Conservation (phyloP, 1,284 basidiomycete species). For the Thecaphora frezii region DNA sequence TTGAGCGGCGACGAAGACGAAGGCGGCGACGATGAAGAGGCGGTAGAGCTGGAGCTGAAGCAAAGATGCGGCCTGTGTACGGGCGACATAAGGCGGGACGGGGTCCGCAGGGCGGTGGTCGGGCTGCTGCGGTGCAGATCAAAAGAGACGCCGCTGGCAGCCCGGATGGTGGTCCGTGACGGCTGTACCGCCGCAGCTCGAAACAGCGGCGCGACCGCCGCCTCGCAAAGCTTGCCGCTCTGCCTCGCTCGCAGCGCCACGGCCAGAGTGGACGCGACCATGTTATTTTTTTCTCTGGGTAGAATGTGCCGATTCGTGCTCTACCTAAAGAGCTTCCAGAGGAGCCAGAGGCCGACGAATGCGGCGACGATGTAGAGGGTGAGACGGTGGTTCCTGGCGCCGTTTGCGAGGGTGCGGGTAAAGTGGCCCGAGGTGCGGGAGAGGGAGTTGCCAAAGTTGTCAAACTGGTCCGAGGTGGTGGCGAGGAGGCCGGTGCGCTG, state of each 20-base stretch:
- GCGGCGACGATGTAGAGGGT: constrained; percentile 42
- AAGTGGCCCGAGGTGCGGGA: constrained; percentile 40
- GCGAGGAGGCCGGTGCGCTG: constrained; percentile 29
- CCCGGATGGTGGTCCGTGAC: too few relatives aligned
- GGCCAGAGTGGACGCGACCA: too few relatives aligned
- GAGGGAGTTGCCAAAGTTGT: constrained; percentile 27
- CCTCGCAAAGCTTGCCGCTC: neutral
- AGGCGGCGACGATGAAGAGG: too few relatives aligned
- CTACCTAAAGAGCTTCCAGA: constrained; percentile 42
- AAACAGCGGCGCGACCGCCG: neutral
- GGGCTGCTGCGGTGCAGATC: too few relatives aligned
- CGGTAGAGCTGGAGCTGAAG: constrained; percentile 4
- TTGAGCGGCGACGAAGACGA: constrained; percentile 16
- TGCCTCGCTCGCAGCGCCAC: too few relatives aligned
- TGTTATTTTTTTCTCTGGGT: too few relatives aligned
- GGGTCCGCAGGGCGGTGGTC: too few relatives aligned
- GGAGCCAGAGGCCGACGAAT: constrained; percentile 38
- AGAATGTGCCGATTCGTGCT: too few relatives aligned
- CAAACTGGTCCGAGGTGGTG: constrained; percentile 39
- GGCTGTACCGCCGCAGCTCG: too few relatives aligned
- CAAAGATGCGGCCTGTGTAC: neutral
- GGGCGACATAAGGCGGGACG: too few relatives aligned
- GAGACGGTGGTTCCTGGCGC: constrained; percentile 37
- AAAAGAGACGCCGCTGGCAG: too few relatives aligned
- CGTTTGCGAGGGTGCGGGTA: constrained; percentile 24